These are phyloP conservation scores for Linum trigynum DNA, from an alignment of 345 rosid species.

Conservation along the genomic window DNA sequence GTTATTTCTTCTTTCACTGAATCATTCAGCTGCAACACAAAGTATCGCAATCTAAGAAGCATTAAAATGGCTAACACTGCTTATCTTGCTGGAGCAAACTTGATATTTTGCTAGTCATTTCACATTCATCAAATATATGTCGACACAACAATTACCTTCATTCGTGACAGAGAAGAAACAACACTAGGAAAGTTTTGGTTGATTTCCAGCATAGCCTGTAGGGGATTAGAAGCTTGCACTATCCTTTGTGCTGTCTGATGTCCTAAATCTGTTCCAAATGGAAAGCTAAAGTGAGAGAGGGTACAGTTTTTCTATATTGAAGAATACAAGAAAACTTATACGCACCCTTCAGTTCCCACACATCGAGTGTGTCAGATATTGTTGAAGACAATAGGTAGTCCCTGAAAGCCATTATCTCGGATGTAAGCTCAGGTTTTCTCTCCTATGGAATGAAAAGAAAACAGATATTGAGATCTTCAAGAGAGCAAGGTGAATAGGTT, in stretches of 20 bases:
- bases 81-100: conserved; percentile 1
- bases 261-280: conserved; percentile 65
- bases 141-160: conserved; percentile 51
- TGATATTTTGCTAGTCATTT: conserved; percentile 4
- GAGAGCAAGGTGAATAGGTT: background rate
- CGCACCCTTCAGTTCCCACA: conserved; percentile 96
- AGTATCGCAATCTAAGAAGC: conserved; percentile 6
- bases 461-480: conserved; percentile 3
- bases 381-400: conserved; percentile 86
- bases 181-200: conserved; percentile 94
- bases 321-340: conserved; percentile 9
- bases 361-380: conserved; percentile 86
- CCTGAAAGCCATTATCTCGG: conserved; percentile 89
- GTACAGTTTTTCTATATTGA: conserved; percentile 5
- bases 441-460: conserved; percentile 41
- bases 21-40: conserved; percentile 59
- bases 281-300: conserved; percentile 31
- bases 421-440: conserved; percentile 75
- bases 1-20: conserved; percentile 90
- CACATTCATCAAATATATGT: conserved; percentile 13
- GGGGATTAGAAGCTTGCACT: conserved; percentile 87
- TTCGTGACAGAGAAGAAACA: conserved; percentile 92
- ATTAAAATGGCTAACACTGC: conserved; percentile 6
- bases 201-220: conserved; percentile 93
- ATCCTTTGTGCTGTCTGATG: conserved; percentile 99